These are phyloP conservation scores for Alternaria ethzedia DNA, from an alignment of 2,329 filamentous ascomycete species.

Conservation along the genomic window DNA sequence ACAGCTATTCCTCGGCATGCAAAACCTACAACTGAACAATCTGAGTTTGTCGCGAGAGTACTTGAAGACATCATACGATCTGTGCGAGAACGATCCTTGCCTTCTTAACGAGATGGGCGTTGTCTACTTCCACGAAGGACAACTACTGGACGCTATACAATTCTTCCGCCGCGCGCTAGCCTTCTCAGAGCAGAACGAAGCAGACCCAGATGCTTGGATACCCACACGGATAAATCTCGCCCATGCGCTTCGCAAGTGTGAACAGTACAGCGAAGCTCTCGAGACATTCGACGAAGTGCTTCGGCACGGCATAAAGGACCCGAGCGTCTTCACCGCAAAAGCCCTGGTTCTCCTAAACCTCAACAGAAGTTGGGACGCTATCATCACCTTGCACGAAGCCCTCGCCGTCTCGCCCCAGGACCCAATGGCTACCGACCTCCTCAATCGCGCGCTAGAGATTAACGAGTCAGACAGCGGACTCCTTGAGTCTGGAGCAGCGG, in stretches of 20 bases:
- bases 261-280: conserved; percentile 73
- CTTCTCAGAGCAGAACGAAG: conserved; percentile 80
- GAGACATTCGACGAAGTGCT: conserved; percentile 87
- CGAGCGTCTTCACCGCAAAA: conserved; percentile 79
- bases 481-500: neutral
- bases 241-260: conserved; percentile 79
- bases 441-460: conserved; percentile 68
- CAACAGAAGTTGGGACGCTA: conserved; percentile 75
- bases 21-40: conserved; percentile 95
- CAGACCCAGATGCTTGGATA: conserved; percentile 82
- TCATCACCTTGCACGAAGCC: conserved; percentile 83
- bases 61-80: conserved; percentile 82
- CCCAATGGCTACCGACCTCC: conserved; percentile 77
- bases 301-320: conserved; percentile 79
- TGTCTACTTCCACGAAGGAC: conserved; percentile 91
- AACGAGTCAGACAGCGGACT: conserved; percentile 43
- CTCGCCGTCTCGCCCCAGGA: conserved; percentile 80
- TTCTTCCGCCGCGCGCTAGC: conserved; percentile 80
- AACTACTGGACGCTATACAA: conserved; percentile 74
- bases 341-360: conserved; percentile 84
- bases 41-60: conserved; percentile 94
- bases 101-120: conserved; percentile 95
- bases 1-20: conserved; percentile 96
- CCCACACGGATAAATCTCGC: conserved; percentile 87
- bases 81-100: conserved; percentile 85